phyloP scores from a whole-genome alignment of 108 stramenopile genomes.

The Fragilariopsis cylindrus region DNA sequence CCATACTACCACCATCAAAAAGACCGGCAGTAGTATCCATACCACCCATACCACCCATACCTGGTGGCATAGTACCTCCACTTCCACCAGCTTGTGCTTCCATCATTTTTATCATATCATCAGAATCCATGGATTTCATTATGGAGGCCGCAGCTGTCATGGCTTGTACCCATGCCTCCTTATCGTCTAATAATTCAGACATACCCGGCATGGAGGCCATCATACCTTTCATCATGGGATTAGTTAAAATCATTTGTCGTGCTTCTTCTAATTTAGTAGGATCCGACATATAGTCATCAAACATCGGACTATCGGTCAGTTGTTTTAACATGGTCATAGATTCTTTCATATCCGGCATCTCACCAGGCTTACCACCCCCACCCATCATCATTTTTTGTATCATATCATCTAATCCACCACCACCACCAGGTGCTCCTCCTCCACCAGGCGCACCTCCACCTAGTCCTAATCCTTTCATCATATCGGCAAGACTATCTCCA shows the following conservation, averaged over 20 bases:
- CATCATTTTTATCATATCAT: constrained; percentile 48
- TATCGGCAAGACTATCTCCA: constrained; percentile 13
- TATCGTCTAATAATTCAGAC: constrained; percentile 69
- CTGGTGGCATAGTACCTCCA: constrained; percentile 20
- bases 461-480: constrained; percentile 18
- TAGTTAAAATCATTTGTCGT: constrained; percentile 79
- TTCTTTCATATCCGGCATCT: constrained; percentile 42
- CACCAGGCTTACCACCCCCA: constrained; percentile 22
- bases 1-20: constrained; percentile 25
- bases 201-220: constrained; percentile 85
- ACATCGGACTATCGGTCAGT: constrained; percentile 77
- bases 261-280: constrained; percentile 78
- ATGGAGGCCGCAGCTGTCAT: constrained; percentile 63
- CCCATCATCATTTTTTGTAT: constrained; percentile 47
- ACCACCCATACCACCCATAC: constrained; percentile 3
- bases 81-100: constrained; percentile 32
- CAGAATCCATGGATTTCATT: constrained; percentile 59
- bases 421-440: constrained; percentile 44
- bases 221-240: constrained; percentile 81
- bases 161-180: constrained; percentile 57
- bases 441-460: constrained; percentile 17
- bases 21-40: constrained; percentile 15
- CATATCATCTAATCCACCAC: constrained; percentile 49
- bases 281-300: constrained; percentile 74
- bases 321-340: constrained; percentile 46